Conservation (phyloP, 2,329 filamentous ascomycete species). For the Penicillium digitatum region DNA sequence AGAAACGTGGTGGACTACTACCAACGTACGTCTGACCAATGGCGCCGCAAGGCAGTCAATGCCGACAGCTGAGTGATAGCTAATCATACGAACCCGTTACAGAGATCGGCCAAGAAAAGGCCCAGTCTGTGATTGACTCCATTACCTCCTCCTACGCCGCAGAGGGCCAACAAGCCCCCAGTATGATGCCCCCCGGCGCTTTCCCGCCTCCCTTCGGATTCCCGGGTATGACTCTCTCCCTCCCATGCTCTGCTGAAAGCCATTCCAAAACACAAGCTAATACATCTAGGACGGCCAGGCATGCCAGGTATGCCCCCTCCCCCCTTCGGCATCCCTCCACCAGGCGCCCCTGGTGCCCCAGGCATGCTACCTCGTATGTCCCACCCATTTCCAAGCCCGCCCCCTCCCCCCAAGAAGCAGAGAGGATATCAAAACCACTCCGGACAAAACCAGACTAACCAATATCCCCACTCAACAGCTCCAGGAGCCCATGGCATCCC, state of each 20-base stretch:
- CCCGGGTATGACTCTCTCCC: slow-evolving; percentile 48
- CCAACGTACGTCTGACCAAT: slow-evolving; percentile 59
- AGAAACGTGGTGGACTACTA: slow-evolving; percentile 99
- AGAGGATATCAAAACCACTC: background rate
- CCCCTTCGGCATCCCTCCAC: slow-evolving; percentile 54
- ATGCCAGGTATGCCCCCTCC: slow-evolving; percentile 51
- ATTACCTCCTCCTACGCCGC: slow-evolving; percentile 95
- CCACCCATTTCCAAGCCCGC: background rate
- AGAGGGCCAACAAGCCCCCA: slow-evolving; percentile 81
- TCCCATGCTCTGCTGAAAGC: background rate
- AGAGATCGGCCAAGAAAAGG: slow-evolving; percentile 98
- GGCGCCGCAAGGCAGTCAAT: background rate
- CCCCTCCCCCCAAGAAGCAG: background rate
- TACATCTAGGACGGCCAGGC: slow-evolving; percentile 30
- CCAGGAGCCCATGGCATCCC: slow-evolving; percentile 55
- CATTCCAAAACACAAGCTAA: background rate
- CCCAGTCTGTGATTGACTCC: slow-evolving; percentile 95
- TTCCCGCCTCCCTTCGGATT: slow-evolving; percentile 59
- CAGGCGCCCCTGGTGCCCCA: slow-evolving; percentile 39
- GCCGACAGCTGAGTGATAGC: background rate
- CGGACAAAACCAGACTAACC: slow-evolving; percentile 8
- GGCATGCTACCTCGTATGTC: slow-evolving; percentile 54
- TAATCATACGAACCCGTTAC: slow-evolving; percentile 10
- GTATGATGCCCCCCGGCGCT: slow-evolving; percentile 59
- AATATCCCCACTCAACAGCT: slow-evolving; percentile 36